Base-by-base conservation (phyloP, 129 eudicot species). In the Kitagawia praeruptora region DNA sequence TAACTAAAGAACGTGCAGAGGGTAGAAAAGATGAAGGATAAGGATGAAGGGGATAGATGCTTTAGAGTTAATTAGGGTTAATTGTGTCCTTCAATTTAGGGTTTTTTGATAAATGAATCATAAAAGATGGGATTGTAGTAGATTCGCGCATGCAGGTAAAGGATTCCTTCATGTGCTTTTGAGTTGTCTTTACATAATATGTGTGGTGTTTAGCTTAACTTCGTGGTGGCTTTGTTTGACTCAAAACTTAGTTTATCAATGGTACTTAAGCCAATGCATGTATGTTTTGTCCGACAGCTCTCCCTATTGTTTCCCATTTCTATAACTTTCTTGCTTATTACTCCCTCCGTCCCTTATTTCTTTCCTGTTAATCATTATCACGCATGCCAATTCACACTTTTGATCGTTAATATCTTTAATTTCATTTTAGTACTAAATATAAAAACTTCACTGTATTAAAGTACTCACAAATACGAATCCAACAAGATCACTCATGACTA, bases 201-300 rank as follows among this genome's bases (percentile, higher is more conserved):
- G 23, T 67, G 21, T 6, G 41, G 39, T 70, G 42, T 14, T 37
- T 37, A 39, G 44, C 11, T 70, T 14, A 34, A 70, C 42, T 14
- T 12, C 25, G 73, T 39, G 46, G 78, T 69, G 23, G 49, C 63
- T 73, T 81, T 28, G 14, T 79, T 79, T 47, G 82, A 79, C 82
- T 79, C n/a, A 21, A 0, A 47, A 3, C n/a, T 4, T 63, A 64
- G 3, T 70, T 42, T 61, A 61, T 61, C 0, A 9, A 67, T n/a
- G 45, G 51, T 28, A 67, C 63, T 82, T 53, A 53, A n/a, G 72
- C 54, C 69, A 63, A 79, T 85, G 79, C 66, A 58, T 83, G 89
- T 83, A 81, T 67, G 79, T 83, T 77, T 77, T 77, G 83, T 76
- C 89, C 89, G 89, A 81, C 89, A 86, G 41, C 82, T 44, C 77